Percentiles rank a stretch among this genome's conserved stretches.
These are phyloP conservation scores for Solanum sitiens DNA, from an alignment of 257 asterid genomes.

Conservation along the genomic window DNA sequence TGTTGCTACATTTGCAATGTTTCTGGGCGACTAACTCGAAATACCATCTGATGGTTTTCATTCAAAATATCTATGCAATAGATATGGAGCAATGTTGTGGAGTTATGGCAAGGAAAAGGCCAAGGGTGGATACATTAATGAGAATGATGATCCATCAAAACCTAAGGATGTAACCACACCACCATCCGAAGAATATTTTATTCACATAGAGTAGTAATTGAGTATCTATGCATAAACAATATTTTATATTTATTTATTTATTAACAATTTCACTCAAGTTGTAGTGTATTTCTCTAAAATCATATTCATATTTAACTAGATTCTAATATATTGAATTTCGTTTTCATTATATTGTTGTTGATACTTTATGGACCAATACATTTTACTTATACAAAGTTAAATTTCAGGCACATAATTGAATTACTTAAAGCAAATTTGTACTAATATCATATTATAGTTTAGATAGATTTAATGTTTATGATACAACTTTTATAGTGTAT, in stretches of 20 bases:
- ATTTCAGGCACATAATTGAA: neutral
- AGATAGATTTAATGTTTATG: no score
- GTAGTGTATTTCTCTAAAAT: neutral
- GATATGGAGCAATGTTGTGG: neutral
- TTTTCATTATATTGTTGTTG: no score
- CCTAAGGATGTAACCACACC: neutral
- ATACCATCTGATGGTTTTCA: neutral
- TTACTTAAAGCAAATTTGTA: neutral
- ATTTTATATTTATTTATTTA: no score
- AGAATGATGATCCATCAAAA: neutral
- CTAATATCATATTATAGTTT: no score
- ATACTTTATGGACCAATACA: neutral
- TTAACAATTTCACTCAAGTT: no score
- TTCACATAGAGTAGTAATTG: no score
- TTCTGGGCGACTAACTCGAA: neutral
- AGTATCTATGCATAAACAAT: neutral
- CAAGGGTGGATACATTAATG: neutral
- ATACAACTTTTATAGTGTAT: no score
- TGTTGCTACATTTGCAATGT: neutral
- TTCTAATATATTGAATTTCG: no score
- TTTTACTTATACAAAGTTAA: no score
- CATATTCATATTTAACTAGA: no score
- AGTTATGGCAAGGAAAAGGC: neutral
- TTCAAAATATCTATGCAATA: neutral
- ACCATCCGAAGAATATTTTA: neutral